Conservation (phyloP, 805 yeast species). For the Schwanniomyces pseudopolymorphus region DNA sequence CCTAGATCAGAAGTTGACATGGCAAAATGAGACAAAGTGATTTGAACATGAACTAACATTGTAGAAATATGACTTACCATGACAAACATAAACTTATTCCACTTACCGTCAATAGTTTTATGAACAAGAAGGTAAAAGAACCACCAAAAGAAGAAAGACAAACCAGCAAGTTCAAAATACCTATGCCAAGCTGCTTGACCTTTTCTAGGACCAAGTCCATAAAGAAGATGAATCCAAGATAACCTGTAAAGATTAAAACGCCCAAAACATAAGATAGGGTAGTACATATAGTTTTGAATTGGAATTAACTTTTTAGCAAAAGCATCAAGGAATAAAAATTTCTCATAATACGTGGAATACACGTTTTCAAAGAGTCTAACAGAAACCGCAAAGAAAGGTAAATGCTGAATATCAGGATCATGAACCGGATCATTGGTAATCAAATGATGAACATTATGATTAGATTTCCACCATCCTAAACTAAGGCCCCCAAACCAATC, state of each 20-base stretch:
- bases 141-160: slow-evolving; percentile 75
- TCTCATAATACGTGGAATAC: slow-evolving; percentile 79
- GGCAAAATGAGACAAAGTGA: slow-evolving; percentile 86
- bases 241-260: slow-evolving; percentile 81
- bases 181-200: slow-evolving; percentile 89
- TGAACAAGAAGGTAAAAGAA: slow-evolving; percentile 65
- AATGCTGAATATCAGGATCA: slow-evolving; percentile 91
- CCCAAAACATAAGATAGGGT: slow-evolving; percentile 79
- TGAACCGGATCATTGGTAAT: slow-evolving; percentile 92
- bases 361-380: slow-evolving; percentile 65
- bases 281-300: slow-evolving; percentile 68
- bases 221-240: slow-evolving; percentile 73
- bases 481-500: slow-evolving; percentile 86
- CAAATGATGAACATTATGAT: slow-evolving; percentile 90
- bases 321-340: slow-evolving; percentile 63
- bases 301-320: slow-evolving; percentile 59
- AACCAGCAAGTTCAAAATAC: slow-evolving; percentile 72
- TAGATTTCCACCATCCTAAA: slow-evolving; percentile 92
- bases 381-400: slow-evolving; percentile 88
- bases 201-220: slow-evolving; percentile 74
- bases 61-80: slow-evolving; percentile 77
- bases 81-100: slow-evolving; percentile 58
- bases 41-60: slow-evolving; percentile 92
- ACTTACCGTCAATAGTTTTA: slow-evolving; percentile 50
- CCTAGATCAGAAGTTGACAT: slow-evolving; percentile 92